phyloP scores from a whole-genome alignment of 2,329 filamentous ascomycete genomes.

The Aspergillus ochraceoroseus region DNA sequence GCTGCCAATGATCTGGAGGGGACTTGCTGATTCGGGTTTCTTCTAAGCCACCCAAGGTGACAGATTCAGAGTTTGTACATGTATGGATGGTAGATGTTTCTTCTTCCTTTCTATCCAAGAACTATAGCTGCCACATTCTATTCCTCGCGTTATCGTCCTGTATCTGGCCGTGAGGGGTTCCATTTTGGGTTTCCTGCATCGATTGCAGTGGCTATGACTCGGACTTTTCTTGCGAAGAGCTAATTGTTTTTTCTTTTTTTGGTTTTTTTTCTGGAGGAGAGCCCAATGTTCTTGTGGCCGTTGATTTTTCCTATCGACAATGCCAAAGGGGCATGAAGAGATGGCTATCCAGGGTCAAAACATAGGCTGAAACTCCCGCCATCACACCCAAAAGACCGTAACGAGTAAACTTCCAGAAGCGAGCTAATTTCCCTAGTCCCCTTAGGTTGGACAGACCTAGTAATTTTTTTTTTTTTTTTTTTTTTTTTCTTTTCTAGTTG shows the following conservation, averaged over 20 bases:
- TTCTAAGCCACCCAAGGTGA: too few relatives aligned
- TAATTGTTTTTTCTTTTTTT: slow-evolving; percentile 1
- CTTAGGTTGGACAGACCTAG: slow-evolving; percentile 9
- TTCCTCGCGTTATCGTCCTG: too few relatives aligned
- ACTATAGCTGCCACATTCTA: slow-evolving; percentile 14
- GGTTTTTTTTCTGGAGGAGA: too few relatives aligned
- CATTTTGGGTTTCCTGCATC: slow-evolving; percentile 11
- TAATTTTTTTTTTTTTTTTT: too few relatives aligned
- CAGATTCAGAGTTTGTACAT: slow-evolving; percentile 12
- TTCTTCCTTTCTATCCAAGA: too few relatives aligned
- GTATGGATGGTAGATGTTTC: slow-evolving; percentile 5
- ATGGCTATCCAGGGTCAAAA: slow-evolving; percentile 15
- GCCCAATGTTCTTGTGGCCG: slow-evolving; percentile 4
- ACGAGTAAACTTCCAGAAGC: slow-evolving; percentile 21
- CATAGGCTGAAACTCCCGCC: slow-evolving; percentile 18
- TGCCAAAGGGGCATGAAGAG: too few relatives aligned
- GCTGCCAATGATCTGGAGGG: slow-evolving; percentile 22
- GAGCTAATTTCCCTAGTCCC: slow-evolving; percentile 12
- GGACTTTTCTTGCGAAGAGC: slow-evolving; percentile 9
- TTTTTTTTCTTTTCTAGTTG: too few relatives aligned
- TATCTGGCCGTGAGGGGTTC: too few relatives aligned
- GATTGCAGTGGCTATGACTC: not conserved
- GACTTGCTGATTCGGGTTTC: slow-evolving; percentile 14
- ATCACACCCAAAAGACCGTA: slow-evolving; percentile 9
- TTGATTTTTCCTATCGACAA: too few relatives aligned